phyloP scores from a whole-genome alignment of 441 rosid species.

The Croton laevigatus region DNA sequence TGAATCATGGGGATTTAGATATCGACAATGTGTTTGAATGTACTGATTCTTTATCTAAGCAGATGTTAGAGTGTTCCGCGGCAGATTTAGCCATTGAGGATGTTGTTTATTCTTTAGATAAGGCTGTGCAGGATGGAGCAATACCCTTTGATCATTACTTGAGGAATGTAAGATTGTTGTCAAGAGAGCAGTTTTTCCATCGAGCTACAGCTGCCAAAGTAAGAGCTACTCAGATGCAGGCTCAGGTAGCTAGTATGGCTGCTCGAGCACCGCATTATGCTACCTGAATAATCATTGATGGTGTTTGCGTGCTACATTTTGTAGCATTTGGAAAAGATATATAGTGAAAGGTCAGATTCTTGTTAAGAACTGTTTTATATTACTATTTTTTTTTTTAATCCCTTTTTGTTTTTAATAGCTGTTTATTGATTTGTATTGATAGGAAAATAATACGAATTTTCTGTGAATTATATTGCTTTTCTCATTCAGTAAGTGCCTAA shows the following conservation, averaged over 20 bases:
- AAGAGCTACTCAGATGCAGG: constrained; percentile 84
- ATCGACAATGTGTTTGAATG: constrained; percentile 65
- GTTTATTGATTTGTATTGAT: constrained; percentile 26
- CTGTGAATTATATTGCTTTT: constrained; percentile 12
- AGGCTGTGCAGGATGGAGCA: constrained; percentile 75
- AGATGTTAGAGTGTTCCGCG: constrained; percentile 75
- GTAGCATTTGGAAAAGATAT: background rate
- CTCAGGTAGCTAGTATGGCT: constrained; percentile 80
- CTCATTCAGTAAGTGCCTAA: background rate
- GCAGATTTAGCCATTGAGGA: constrained; percentile 89
- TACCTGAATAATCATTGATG: constrained; percentile 27
- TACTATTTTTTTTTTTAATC: background rate
- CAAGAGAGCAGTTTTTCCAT: constrained; percentile 93
- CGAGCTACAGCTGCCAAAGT: constrained; percentile 80
- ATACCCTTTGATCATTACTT: constrained; percentile 81
- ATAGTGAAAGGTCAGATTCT: constrained; percentile 30
- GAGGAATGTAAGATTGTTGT: constrained; percentile 81
- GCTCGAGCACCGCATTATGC: constrained; percentile 52
- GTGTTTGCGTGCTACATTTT: constrained; percentile 3
- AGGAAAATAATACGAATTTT: constrained; percentile 15
- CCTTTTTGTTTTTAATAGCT: background rate
- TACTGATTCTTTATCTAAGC: constrained; percentile 62
- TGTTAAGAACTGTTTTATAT: constrained; percentile 21
- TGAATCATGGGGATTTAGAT: constrained; percentile 41
- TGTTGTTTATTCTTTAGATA: constrained; percentile 69